Evolutionary conservation across 1,284 basidiomycete species (phyloP).

Genomic region (Leccinum insolens): DNA sequence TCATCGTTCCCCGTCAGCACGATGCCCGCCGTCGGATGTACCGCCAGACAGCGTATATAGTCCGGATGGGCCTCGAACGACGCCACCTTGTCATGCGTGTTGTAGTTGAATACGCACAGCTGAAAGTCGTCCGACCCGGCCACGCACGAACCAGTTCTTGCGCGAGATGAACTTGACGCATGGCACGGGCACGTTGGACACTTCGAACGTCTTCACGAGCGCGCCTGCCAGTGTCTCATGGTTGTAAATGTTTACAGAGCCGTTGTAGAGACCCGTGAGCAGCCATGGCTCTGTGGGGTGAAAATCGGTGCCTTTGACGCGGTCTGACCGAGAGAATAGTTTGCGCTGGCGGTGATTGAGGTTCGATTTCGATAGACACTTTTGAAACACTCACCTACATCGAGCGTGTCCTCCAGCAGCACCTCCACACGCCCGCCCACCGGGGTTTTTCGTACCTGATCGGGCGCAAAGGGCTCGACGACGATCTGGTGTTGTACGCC

Average conservation of each 20-base stretch:
- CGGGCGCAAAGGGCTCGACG: conserved; percentile 73
- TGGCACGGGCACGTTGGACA: no score
- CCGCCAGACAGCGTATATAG: conserved; percentile 96
- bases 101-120: conserved; percentile 98
- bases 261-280: conserved; percentile 89
- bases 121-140: conserved; percentile 99
- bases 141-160: no score
- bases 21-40: conserved; percentile 91
- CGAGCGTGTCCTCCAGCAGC: conserved; percentile 81
- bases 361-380: background rate
- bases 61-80: conserved; percentile 99
- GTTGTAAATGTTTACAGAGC: conserved; percentile 98
- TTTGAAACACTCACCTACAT: conserved; percentile 68
- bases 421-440: conserved; percentile 76
- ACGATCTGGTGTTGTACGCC: conserved; percentile 61
- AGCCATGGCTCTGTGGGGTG: conserved; percentile 96
- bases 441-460: conserved; percentile 84
- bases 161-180: no score
- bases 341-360: conserved; percentile 64
- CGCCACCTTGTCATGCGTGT: conserved; percentile 96
- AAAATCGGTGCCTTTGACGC: conserved; percentile 98
- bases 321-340: conserved; percentile 91
- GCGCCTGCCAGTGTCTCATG: conserved; percentile 70
- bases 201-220: no score
- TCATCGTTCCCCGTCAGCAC: conserved; percentile 98